phyloP scores from a whole-genome alignment of 1,139 yeast genomes.

The Debaryomyces singareniensis region DNA sequence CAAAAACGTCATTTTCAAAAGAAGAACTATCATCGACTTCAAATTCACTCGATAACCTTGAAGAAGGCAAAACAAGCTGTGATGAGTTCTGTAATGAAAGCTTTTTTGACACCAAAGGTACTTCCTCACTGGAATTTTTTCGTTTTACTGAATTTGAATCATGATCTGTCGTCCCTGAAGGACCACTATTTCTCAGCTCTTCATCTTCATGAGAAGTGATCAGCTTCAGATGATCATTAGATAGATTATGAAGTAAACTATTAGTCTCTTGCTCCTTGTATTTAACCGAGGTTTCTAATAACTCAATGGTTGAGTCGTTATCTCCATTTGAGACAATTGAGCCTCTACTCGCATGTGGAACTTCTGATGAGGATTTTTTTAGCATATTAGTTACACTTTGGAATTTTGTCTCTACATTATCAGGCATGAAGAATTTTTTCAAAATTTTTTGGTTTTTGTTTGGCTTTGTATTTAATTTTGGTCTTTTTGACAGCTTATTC shows the following conservation, averaged over 20 bases:
- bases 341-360: background rate
- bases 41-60: background rate
- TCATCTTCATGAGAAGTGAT: no score
- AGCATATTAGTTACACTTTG: conserved; percentile 49
- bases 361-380: conserved; percentile 7
- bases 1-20: conserved; percentile 15
- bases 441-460: conserved; percentile 10
- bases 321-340: background rate
- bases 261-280: no score
- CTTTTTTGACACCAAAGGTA: background rate
- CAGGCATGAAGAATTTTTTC: conserved; percentile 69
- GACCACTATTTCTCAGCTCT: no score
- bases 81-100: background rate
- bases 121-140: no score
- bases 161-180: background rate
- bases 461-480: conserved; percentile 7
- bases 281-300: no score
- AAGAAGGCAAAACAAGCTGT: background rate
- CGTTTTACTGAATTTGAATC: background rate
- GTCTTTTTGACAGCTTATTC: conserved; percentile 24
- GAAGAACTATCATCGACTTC: background rate
- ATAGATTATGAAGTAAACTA: background rate
- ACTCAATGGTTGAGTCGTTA: no score
- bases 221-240: no score
- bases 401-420: conserved; percentile 68